Evolutionary conservation across 2,329 filamentous ascomycete genomes (phyloP), one percentile per base, ranked within the genome.

Genomic region (Gaeumannomyces sp.): DNA sequence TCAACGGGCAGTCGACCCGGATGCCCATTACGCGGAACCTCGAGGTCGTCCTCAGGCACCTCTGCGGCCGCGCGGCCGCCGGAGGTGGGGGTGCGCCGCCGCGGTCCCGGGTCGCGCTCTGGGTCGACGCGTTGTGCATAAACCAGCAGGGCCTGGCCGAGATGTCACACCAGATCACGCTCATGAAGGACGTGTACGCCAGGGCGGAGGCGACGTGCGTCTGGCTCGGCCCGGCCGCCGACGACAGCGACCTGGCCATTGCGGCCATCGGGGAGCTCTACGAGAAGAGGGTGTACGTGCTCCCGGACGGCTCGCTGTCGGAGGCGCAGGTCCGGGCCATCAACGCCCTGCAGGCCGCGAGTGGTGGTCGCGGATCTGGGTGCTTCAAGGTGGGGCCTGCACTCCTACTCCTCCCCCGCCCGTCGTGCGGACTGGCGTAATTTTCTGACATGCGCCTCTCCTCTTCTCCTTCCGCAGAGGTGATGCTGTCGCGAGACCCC

Each of bases 41-140:
- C 33, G 14, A 19, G 7, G 28, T 22, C 28, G 59, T 14, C 11
- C 28, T 60, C 11, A 8, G 19, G 27, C 28, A 33, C 28, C 59
- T 60, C 33, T 31, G 58, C 28, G 5, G 13, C 14, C 4, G 10
- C 14, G 38, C 1, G 3, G 35, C 28, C 11, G 61, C 27, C 25
- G 45, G 50, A 7, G 33, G 33, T 10, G 10, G 11, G 2, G 33
- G 11, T 13, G 33, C 2, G 2, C 5, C 29, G 33, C 33, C 33
- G 33, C 7, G 33, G 33, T 35, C 33, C 7, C 11, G 2, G 33
- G 33, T 35, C 33, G 8, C 31, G 38, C 19, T 33, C 13, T 62
- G 61, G 61, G 50, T 56, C 6, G 61, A 62, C 27, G 38, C 38
- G 27, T 19, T 62, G 22, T 62, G 61, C 50, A 62, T 62, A n/a